Evolutionary conservation across 371 early-diverging fungal species (phyloP).

Genomic region (Lichtheimia corymbifera): DNA sequence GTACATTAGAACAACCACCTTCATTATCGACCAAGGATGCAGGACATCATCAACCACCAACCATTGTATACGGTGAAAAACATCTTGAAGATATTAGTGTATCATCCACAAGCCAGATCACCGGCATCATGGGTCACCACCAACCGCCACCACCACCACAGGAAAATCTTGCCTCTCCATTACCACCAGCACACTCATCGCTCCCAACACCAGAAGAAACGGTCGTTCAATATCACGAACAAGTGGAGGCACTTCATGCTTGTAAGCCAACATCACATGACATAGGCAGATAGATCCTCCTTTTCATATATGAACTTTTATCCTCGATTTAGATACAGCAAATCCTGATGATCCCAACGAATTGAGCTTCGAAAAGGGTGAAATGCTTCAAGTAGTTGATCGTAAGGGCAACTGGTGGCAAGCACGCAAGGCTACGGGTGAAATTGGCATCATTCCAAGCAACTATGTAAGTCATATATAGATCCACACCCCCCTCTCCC

Average conservation of each 20-base stretch:
- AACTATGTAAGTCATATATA: slow-evolving; percentile 62
- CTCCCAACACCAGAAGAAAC: background rate
- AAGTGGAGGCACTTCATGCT: slow-evolving; percentile 25
- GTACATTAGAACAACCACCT: slow-evolving; percentile 1
- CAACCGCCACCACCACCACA: no score
- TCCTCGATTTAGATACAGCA: slow-evolving; percentile 57
- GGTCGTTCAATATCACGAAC: slow-evolving; percentile 11
- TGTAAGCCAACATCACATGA: slow-evolving; percentile 13
- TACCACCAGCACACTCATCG: slow-evolving; percentile 1
- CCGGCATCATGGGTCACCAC: no score
- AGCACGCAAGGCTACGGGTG: slow-evolving; percentile 75
- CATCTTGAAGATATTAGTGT: slow-evolving; percentile 2
- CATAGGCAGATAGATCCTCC: background rate
- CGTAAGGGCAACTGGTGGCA: slow-evolving; percentile 94
- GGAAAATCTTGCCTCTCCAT: background rate
- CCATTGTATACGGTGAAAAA: slow-evolving; percentile 7
- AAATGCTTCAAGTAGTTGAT: slow-evolving; percentile 78
- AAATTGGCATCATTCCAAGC: slow-evolving; percentile 83
- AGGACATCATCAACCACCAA: slow-evolving; percentile 1
- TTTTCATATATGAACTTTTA: background rate
- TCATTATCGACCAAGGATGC: background rate
- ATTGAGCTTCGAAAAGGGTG: slow-evolving; percentile 79
- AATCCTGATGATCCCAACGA: slow-evolving; percentile 86
- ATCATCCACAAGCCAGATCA: background rate
- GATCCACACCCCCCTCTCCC: background rate